Conservation (phyloP, 202 grass and related monocot species). For the Dendrocalamus latiflorus region DNA sequence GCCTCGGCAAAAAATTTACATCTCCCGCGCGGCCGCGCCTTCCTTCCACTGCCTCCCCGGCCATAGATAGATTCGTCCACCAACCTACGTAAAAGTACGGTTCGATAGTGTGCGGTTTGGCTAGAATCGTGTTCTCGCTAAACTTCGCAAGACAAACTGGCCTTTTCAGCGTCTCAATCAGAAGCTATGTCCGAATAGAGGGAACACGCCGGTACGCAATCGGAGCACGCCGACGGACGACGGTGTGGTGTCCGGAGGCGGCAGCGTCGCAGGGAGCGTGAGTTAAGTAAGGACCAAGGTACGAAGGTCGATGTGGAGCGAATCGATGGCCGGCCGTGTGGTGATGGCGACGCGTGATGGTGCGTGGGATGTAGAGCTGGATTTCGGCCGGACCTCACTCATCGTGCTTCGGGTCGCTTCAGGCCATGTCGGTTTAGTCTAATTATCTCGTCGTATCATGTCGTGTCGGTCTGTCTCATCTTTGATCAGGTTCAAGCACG, state of each 20-base stretch:
- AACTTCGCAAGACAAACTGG: not conserved
- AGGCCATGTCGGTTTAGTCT: no score
- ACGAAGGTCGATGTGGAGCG: not conserved
- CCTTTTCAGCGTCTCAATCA: not conserved
- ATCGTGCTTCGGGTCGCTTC: no score
- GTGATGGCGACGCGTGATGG: not conserved
- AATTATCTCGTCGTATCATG: no score
- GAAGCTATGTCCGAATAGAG: not conserved
- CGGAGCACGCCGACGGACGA: not conserved
- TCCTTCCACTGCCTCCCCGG: no score
- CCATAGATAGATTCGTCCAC: not conserved
- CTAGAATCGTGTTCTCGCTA: not conserved
- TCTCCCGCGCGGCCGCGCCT: no score
- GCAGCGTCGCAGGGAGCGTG: not conserved
- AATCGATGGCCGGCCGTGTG: not conserved
- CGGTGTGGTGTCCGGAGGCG: not conserved
- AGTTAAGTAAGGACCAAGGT: not conserved
- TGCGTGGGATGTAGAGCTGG: no score
- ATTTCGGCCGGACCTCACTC: no score
- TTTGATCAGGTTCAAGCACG: no score
- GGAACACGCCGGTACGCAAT: not conserved
- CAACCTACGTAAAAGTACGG: not conserved
- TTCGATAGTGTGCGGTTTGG: not conserved
- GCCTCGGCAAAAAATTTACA: no score
- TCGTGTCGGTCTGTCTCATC: no score